Evolutionary conservation across 2,329 filamentous ascomycete species (phyloP).

Genomic region (Dendrostoma leiphaemia): DNA sequence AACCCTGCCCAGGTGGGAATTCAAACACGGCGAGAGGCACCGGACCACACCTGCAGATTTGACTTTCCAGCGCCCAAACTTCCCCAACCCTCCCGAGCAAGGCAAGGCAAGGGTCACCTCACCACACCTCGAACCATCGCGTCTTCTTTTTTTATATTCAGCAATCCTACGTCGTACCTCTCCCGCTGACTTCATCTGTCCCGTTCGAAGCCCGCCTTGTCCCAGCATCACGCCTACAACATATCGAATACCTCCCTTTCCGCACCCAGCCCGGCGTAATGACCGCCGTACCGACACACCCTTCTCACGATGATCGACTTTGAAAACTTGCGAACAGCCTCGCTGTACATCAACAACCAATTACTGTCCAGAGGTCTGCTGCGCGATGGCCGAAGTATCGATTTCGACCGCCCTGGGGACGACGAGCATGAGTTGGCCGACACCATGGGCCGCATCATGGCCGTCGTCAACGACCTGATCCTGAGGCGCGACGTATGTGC

Average conservation of each 20-base stretch:
- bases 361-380: conserved; percentile 64
- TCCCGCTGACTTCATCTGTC: neutral
- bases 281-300: neutral
- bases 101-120: conserved; percentile 4
- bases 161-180: neutral
- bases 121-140: too few species aligned
- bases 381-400: conserved; percentile 69
- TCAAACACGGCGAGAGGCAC: conserved; percentile 4
- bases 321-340: conserved; percentile 64
- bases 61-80: neutral
- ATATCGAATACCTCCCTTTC: neutral
- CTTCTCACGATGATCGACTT: conserved; percentile 51
- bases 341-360: conserved; percentile 72
- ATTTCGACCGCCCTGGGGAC: conserved; percentile 74
- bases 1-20: neutral
- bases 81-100: neutral
- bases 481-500: conserved; percentile 74
- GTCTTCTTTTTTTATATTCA: neutral
- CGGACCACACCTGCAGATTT: neutral
- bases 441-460: conserved; percentile 84
- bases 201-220: neutral
- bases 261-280: conserved; percentile 3
- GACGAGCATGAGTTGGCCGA: conserved; percentile 50
- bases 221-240: neutral
- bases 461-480: conserved; percentile 90